Evolutionary conservation across 2,329 filamentous ascomycete species (phyloP), one percentile per base, ranked within the genome.

Genomic region (Colletotrichum viniferum): DNA sequence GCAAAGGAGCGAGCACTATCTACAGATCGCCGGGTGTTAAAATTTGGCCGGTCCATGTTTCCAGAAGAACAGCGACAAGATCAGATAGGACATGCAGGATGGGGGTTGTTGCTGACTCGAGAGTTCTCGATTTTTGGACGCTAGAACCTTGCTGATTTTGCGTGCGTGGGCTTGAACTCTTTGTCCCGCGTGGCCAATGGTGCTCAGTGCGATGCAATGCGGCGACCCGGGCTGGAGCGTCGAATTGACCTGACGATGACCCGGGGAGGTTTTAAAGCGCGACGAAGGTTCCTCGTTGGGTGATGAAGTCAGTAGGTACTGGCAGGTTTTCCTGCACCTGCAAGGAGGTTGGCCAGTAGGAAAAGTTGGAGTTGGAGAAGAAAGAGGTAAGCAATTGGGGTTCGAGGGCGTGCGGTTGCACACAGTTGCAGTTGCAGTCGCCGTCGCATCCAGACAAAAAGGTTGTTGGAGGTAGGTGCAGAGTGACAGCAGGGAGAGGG

Each of bases 31-130:
- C 76, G 73, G 36, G 76, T 74, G 77, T 78, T 78, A 80, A 79
- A 76, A 77, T 72, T 79, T 34, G 76, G 75, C 63, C 77, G 76
- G 76, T 80, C 79, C 79, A 80, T 80, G 58, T 74, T 61, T 28
- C 32, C 73, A 52, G 70, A 55, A 52, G 64, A 60, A 58, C 69
- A 52, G 64, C 69, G 63, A 73, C 69, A 18, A 64, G 56, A 36
- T 48, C 28, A 68, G 63, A 68, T 21, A 58, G 48, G 48, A 66
- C 14, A 26, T 26, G 38, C 26, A 26, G 38, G 21, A n/a, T 13
- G 67, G 61, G 52, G 52, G 21, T 48, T 24, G 66, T 48, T 72
- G 72, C 69, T 76, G 73, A 76, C 73, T 76, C 73, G 63, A 73
- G 43, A 43, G 10, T 73, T 73, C 38, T 34, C 36, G 36, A 18